A percentile compares a stretch with the other conserved stretches of the same genome.
Evolutionary conservation across 2,329 filamentous ascomycete genomes (phyloP).

Genomic region (Fonsecaea pedrosoi): DNA sequence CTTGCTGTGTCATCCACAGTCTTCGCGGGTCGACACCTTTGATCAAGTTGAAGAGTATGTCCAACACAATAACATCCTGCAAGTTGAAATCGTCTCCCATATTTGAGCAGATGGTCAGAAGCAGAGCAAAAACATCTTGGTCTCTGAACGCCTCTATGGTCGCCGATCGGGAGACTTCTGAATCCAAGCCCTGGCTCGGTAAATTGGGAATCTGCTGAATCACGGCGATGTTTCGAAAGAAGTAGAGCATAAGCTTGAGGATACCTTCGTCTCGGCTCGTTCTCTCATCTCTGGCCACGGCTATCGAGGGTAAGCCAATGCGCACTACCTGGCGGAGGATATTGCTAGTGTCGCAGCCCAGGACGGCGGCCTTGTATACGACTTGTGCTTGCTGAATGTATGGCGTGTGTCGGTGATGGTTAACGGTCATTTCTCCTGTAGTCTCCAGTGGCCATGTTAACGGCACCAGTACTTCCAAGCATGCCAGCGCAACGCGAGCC

Average conservation of each 20-base stretch:
- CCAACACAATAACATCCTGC: constrained; percentile 87
- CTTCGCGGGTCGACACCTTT: constrained; percentile 86
- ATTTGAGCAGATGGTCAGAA: constrained; percentile 87
- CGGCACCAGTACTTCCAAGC: constrained; percentile 87
- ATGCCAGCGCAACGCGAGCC: constrained; percentile 80
- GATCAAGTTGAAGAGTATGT: constrained; percentile 89
- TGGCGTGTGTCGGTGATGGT: constrained; percentile 89
- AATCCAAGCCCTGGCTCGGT: constrained; percentile 83
- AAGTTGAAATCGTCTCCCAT: constrained; percentile 91
- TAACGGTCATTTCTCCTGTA: constrained; percentile 81
- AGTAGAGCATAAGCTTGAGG: constrained; percentile 86
- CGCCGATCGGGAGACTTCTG: constrained; percentile 84
- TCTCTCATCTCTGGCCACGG: constrained; percentile 75
- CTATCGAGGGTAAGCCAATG: constrained; percentile 84
- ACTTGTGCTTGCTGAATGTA: constrained; percentile 88
- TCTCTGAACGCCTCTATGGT: constrained; percentile 87
- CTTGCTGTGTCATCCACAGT: constrained; percentile 81
- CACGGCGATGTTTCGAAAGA: constrained; percentile 86
- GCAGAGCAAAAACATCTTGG: constrained; percentile 85
- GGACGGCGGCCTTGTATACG: constrained; percentile 84
- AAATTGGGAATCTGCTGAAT: constrained; percentile 76
- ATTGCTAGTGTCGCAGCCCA: constrained; percentile 78
- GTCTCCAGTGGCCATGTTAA: constrained; percentile 94
- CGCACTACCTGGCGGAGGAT: constrained; percentile 83
- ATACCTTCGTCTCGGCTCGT: constrained; percentile 84